These are phyloP conservation scores for Alnus rubra DNA, from an alignment of 306 rosid genomes.

Conservation along the genomic window DNA sequence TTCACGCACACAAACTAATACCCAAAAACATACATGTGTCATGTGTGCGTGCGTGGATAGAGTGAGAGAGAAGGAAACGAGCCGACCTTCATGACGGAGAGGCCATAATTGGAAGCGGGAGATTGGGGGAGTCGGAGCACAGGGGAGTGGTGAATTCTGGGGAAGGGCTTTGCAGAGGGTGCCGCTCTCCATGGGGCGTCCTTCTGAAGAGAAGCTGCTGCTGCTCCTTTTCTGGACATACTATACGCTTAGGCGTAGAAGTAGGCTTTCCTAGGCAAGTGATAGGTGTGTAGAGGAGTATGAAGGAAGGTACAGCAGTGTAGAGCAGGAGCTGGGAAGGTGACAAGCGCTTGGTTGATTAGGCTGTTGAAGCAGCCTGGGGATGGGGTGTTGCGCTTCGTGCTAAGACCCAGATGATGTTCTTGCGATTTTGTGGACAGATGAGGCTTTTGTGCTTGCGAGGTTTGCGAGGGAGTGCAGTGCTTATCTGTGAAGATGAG, in stretches of 20 bases:
- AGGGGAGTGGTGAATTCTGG: conserved; percentile 83
- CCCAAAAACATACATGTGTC: background rate
- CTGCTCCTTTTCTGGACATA: conserved; percentile 69
- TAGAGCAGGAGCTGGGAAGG: no score
- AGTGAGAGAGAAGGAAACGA: conserved; percentile 7
- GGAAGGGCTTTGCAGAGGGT: conserved; percentile 51
- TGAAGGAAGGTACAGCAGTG: no score
- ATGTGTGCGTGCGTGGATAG: background rate
- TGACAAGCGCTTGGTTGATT: no score
- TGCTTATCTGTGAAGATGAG: no score
- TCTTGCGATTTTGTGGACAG: no score
- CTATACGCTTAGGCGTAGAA: background rate
- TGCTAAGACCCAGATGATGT: no score
- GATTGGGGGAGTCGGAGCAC: conserved; percentile 61
- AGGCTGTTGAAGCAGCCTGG: no score
- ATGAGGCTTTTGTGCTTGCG: no score
- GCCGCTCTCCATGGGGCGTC: conserved; percentile 91
- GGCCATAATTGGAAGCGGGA: conserved; percentile 63
- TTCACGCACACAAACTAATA: background rate
- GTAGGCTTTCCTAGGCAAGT: background rate
- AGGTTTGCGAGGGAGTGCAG: no score
- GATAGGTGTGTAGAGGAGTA: background rate
- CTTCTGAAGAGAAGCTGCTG: conserved; percentile 49
- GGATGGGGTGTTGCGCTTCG: no score
- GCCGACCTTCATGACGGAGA: conserved; percentile 70